These are phyloP conservation scores for Tausonia pullulans DNA, from an alignment of 1,284 basidiomycete genomes.

Conservation along the genomic window DNA sequence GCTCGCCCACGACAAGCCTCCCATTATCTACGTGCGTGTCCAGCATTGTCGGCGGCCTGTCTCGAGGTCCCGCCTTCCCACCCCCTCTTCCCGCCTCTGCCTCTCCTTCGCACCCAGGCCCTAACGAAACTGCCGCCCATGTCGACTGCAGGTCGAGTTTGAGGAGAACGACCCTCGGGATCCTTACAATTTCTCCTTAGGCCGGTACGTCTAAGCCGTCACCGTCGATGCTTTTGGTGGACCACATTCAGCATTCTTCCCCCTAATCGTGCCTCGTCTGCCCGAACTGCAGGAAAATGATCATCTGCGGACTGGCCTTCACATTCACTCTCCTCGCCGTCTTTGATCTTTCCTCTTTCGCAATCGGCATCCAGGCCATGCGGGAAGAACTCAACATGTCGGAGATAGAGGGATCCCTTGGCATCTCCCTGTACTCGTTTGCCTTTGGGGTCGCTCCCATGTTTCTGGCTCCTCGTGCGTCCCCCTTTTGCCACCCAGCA, in stretches of 20 bases:
- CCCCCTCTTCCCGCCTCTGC: not conserved
- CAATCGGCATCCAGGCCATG: constrained; percentile 2
- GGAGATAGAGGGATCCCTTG: not conserved
- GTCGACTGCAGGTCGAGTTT: constrained; percentile 4
- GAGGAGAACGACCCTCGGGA: constrained; percentile 7
- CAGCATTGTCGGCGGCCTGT: no score
- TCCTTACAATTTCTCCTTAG: constrained; percentile 1
- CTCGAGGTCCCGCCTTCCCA: no score
- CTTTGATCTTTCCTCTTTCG: constrained; percentile 7
- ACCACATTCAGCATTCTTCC: not conserved
- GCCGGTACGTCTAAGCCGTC: not conserved
- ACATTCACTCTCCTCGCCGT: not conserved
- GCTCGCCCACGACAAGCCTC: not conserved
- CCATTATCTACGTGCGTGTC: not conserved
- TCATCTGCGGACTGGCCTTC: not conserved
- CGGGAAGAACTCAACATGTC: not conserved
- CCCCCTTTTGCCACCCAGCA: not conserved
- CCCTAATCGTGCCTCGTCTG: not conserved
- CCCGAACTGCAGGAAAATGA: not conserved
- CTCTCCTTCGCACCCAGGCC: not conserved
- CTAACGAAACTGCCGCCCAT: not conserved
- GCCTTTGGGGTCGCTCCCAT: constrained; percentile 10
- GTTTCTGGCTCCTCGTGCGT: not conserved
- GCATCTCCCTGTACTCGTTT: not conserved
- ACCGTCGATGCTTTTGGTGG: no score